Conservation (phyloP, 805 yeast genomes). For the Nakazawaea holstii region DNA sequence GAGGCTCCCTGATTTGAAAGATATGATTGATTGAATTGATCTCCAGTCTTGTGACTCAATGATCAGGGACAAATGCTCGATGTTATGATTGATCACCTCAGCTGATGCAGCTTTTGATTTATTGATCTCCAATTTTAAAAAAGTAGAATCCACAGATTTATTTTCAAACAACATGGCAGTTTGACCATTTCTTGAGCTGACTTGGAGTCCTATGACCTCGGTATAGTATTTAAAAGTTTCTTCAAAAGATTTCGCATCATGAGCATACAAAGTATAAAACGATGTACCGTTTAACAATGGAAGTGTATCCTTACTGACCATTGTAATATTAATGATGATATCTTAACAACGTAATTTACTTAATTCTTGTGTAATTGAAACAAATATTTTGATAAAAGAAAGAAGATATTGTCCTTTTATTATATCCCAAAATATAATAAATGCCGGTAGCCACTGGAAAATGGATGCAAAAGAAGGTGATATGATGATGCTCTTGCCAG, state of each 20-base stretch:
- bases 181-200: slow-evolving; percentile 23
- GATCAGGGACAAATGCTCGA: slow-evolving; percentile 22
- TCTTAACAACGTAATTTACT: too few species aligned
- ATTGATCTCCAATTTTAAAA: slow-evolving; percentile 21
- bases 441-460: too few species aligned
- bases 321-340: neutral
- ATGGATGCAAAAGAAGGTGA: neutral
- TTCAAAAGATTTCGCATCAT: slow-evolving; percentile 35
- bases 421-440: too few species aligned
- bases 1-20: slow-evolving; percentile 41
- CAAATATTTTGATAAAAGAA: too few species aligned
- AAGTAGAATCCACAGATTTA: slow-evolving; percentile 19
- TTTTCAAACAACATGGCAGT: slow-evolving; percentile 28
- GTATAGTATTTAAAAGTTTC: slow-evolving; percentile 55
- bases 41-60: slow-evolving; percentile 41
- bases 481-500: neutral
- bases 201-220: slow-evolving; percentile 31
- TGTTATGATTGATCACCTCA: slow-evolving; percentile 20
- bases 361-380: too few species aligned
- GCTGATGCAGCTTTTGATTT: slow-evolving; percentile 20
- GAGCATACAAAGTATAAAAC: slow-evolving; percentile 47
- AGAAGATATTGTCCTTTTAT: too few species aligned
- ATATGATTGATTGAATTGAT: slow-evolving; percentile 35
- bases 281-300: slow-evolving; percentile 55
- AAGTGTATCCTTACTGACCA: neutral